phyloP scores from a whole-genome alignment of 495 filamentous ascomycete genomes.

The Hyaloscypha finlandica region DNA sequence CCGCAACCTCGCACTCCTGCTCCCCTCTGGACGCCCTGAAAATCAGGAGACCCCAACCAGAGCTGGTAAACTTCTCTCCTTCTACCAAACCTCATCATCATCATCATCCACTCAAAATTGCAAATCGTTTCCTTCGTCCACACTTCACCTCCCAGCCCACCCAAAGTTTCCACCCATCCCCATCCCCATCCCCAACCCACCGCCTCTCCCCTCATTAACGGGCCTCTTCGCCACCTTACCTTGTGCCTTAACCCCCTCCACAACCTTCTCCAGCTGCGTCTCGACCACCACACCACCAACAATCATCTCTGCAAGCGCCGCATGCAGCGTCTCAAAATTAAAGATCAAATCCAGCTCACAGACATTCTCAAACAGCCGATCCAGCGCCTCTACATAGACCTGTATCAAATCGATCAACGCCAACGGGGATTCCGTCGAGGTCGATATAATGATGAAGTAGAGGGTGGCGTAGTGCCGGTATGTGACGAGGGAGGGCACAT shows the following conservation, averaged over 20 bases:
- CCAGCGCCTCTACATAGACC: conserved; percentile 94
- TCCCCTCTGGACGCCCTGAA: no score
- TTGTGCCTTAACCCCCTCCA: conserved; percentile 78
- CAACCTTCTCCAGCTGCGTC: conserved; percentile 84
- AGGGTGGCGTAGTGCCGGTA: conserved; percentile 98
- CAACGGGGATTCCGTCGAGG: conserved; percentile 94
- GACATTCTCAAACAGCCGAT: conserved; percentile 95
- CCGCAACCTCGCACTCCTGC: no score
- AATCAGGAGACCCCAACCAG: no score
- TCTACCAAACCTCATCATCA: neutral
- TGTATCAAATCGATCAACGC: conserved; percentile 96
- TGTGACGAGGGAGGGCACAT: conserved; percentile 91
- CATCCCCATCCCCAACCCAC: conserved; percentile 38
- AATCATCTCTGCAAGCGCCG: conserved; percentile 89
- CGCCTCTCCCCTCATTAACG: conserved; percentile 52
- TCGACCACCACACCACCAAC: conserved; percentile 95
- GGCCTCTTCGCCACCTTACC: conserved; percentile 75
- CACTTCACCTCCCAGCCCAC: conserved; percentile 54
- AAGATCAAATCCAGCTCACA: conserved; percentile 98
- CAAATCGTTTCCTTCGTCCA: neutral
- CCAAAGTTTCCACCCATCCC: conserved; percentile 59
- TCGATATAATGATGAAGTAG: conserved; percentile 97
- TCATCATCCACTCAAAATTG: no score
- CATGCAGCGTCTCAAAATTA: conserved; percentile 96
- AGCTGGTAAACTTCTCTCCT: neutral